Percentiles rank a stretch among this genome's conserved stretches.
phyloP scores from a whole-genome alignment of 768 basidiomycete species.

The Lactifluus rugatus region DNA sequence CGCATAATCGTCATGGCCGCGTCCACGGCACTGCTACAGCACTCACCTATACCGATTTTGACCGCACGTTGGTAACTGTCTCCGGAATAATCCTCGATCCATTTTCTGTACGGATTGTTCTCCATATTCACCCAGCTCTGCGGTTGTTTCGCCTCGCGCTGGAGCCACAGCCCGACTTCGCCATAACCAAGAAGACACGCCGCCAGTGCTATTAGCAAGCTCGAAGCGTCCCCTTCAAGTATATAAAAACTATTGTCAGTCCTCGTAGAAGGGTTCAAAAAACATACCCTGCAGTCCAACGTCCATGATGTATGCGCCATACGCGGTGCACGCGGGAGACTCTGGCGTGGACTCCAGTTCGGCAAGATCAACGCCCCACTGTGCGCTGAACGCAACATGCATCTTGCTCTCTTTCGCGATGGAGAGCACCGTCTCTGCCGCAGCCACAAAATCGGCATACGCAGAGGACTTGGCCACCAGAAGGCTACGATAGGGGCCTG shows the following conservation, averaged over 20 bases:
- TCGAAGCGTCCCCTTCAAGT: constrained; percentile 40
- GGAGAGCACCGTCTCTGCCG: constrained; percentile 52
- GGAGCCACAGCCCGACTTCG: constrained; percentile 81
- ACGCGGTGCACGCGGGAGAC: constrained; percentile 66
- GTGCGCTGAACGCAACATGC: constrained; percentile 60
- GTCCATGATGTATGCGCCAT: constrained; percentile 80
- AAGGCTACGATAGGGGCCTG: constrained; percentile 33
- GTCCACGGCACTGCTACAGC: background rate
- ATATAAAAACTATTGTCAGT: background rate
- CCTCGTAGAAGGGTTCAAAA: too few species aligned
- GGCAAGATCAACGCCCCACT: constrained; percentile 54
- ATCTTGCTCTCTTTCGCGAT: constrained; percentile 61
- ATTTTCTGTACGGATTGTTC: constrained; percentile 64
- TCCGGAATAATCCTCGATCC: constrained; percentile 77
- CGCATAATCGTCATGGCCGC: background rate
- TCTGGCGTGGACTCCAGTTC: constrained; percentile 58
- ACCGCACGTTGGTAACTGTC: constrained; percentile 65
- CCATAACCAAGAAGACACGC: constrained; percentile 89
- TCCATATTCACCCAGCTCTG: constrained; percentile 48
- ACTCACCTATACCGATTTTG: constrained; percentile 58
- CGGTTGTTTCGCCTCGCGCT: constrained; percentile 39
- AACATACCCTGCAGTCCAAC: constrained; percentile 53
- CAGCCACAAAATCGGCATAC: constrained; percentile 51
- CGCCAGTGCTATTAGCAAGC: constrained; percentile 69
- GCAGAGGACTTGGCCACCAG: constrained; percentile 68